Evolutionary conservation across 2,329 filamentous ascomycete genomes (phyloP).

Genomic region (Claviceps arundinis): DNA sequence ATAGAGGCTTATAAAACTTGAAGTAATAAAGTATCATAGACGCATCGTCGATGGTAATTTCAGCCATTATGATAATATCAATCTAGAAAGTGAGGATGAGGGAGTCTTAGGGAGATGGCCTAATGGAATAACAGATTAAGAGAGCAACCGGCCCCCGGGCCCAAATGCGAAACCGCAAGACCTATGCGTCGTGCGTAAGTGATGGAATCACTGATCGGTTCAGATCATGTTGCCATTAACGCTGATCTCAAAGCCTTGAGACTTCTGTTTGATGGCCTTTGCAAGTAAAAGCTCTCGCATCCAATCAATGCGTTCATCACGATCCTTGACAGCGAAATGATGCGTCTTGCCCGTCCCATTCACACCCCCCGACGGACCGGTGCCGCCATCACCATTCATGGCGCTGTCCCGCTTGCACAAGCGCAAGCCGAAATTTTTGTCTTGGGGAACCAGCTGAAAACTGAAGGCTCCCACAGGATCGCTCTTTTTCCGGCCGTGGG

Average conservation of each 20-base stretch:
- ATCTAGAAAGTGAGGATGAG: no score
- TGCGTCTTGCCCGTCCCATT: slow-evolving; percentile 70
- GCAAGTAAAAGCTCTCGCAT: slow-evolving; percentile 89
- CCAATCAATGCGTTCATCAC: slow-evolving; percentile 93
- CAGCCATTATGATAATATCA: no score
- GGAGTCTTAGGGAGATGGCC: no score
- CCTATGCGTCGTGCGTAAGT: not conserved
- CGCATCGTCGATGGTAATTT: no score
- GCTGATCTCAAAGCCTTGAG: slow-evolving; percentile 68
- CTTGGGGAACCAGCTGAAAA: slow-evolving; percentile 73
- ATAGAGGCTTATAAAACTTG: no score
- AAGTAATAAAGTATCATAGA: no score
- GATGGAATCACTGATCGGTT: not conserved
- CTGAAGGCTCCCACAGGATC: slow-evolving; percentile 56
- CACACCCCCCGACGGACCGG: slow-evolving; percentile 27
- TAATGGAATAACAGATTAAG: no score
- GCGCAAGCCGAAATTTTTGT: slow-evolving; percentile 34
- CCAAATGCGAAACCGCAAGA: not conserved
- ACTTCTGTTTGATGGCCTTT: slow-evolving; percentile 75
- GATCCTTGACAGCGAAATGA: slow-evolving; percentile 78
- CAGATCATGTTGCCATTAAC: slow-evolving; percentile 67
- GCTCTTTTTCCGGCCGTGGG: slow-evolving; percentile 37
- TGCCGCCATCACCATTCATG: slow-evolving; percentile 18
- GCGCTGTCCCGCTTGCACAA: slow-evolving; percentile 41
- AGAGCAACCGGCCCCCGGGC: no score